Percentiles rank a stretch among this genome's conserved stretches.
These are phyloP conservation scores for Cavenderia fasciculata DNA, from an alignment of 78 protist genomes.

Conservation along the genomic window DNA sequence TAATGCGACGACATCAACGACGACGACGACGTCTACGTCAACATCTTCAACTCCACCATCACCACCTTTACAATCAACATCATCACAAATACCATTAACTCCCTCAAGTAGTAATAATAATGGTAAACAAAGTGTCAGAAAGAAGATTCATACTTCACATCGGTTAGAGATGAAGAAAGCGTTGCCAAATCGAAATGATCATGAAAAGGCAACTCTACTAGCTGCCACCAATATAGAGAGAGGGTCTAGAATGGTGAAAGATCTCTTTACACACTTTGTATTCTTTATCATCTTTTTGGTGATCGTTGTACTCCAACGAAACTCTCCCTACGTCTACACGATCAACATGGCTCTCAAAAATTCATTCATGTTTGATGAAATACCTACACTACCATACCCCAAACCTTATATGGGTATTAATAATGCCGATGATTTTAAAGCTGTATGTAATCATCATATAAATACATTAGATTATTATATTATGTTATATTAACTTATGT, in stretches of 20 bases:
- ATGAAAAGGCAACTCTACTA: slow-evolving; percentile 59
- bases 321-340: slow-evolving; percentile 15
- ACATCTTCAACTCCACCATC: too few relatives aligned
- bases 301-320: slow-evolving; percentile 17
- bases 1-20: too few relatives aligned
- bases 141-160: too few relatives aligned
- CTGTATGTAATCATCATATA: neutral
- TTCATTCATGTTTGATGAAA: neutral
- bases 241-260: slow-evolving; percentile 45
- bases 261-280: slow-evolving; percentile 29
- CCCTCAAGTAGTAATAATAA: too few relatives aligned
- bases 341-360: slow-evolving; percentile 29
- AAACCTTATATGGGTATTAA: neutral
- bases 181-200: slow-evolving; percentile 5
- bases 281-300: slow-evolving; percentile 37
- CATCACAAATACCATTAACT: too few relatives aligned
- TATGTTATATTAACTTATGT: neutral
- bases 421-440: neutral
- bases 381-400: neutral
- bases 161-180: slow-evolving; percentile 5
- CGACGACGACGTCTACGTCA: too few relatives aligned
- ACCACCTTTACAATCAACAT: too few relatives aligned
- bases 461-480: too few relatives aligned
- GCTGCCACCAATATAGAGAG: slow-evolving; percentile 50
- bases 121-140: too few relatives aligned